Base-by-base conservation (phyloP, 2,329 filamentous ascomycete genomes). In the Biscogniauxia sp. region DNA sequence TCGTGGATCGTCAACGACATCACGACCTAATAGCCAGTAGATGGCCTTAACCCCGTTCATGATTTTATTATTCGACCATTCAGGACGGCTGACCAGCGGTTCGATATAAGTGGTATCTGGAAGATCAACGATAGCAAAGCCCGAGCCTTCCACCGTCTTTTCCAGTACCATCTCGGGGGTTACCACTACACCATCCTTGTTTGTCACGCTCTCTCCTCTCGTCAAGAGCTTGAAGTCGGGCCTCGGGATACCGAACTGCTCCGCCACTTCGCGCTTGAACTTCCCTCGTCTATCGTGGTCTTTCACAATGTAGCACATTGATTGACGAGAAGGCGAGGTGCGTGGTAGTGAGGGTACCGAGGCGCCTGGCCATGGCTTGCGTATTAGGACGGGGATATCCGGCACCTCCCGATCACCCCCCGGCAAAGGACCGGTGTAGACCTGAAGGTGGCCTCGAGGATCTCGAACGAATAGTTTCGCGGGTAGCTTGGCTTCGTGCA, bases 91-190 rank as follows among this genome's bases (percentile, higher is more conserved):
- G 51, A 96, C 69, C 56, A 97, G 81, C 5, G 83, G 76, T 13
- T 88, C 85, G 25, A 98, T 78, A 69, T 95, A 93, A 7, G 87
- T 84, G 0, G 73, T 63, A 15, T 88, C 84, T 1, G 92, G 91
- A 7, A 99, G 74, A 67, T 98, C 93, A 50, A 96, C 79, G 7
- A 99, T 81, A 8, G 91, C 89, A 64, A 97, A 81, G 2, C 92
- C 93, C 58, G 82, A 84, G 11, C 93, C 93, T 5, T 84, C 81
- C 58, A 87, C 82, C 2, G 82, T 76, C 11, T 87, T 79, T 1
- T 84, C 92, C 56, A 99, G 72, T 1, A 98, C 93, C 88, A 96
- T 95, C 0, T 95, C 90, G 1, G 94, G 89, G 0, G 89, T 95
- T 28, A 99, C 85, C 0, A 82, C 83, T 6, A 79, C 81, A 4